Evolutionary conservation across 2,329 filamentous ascomycete species (phyloP), one percentile per base, ranked within the genome.

Genomic region (Shiraia sp.): DNA sequence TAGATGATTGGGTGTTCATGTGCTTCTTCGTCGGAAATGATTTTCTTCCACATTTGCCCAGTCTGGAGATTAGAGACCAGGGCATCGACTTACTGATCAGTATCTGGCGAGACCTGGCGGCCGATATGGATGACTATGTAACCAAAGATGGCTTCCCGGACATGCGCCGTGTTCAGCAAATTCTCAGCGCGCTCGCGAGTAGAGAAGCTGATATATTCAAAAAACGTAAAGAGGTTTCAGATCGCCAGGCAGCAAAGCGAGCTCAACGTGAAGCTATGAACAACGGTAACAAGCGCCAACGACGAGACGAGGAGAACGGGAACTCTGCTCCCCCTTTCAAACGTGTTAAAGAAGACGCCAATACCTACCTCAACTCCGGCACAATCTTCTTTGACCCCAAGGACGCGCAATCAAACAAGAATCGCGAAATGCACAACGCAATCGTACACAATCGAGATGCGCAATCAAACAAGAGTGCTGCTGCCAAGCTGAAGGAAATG

Each of bases 11-110:
- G 93, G 90, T 97, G 10, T 97, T 97, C 69, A 93, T 97, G 84
- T 97, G 92, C 73, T 97, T 95, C 74, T 97, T 97, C 67, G 92
- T 97, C 42, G 92, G 92, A 55, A 99, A 99, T 71, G 95, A 99
- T 75, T 99, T 99, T 74, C 75, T 99, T 55, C 93, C 93, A 36
- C 93, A 99, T 77, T 77, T 99, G 44, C 93, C 93, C n/a, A 95
- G 92, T 60, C 79, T 99, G 44, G 93, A 97, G 69, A 97, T 99
- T 67, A 84, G 93, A 47, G 93, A 99, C 64, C 91, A 96, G 66
- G 92, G 92, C 34, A 99, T 99, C 63, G 92, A 99, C 65, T 95
- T 91, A 1, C 77, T 99, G 41, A 95, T 91, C 53, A 86, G 89
- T n/a, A 93, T 99, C 41, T 99, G 95, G 93, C 86, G 89, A 64